A percentile compares a stretch with the other conserved stretches of the same genome.
phyloP scores from a whole-genome alignment of 495 filamentous ascomycete genomes.

The Lasiosphaeria miniovina region DNA sequence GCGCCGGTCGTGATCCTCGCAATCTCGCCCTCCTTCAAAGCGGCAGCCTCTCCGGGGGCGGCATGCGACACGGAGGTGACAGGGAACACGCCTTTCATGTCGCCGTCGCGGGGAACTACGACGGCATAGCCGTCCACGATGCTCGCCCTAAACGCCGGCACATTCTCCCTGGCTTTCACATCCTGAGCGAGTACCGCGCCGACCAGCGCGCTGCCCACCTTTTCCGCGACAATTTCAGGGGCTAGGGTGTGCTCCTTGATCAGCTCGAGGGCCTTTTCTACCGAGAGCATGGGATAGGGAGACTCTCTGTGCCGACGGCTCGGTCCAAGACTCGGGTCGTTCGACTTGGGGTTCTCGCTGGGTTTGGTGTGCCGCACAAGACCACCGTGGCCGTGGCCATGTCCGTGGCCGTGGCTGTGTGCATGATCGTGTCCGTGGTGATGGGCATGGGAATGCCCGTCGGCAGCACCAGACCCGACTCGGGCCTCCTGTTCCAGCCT shows the following conservation, averaged over 20 bases:
- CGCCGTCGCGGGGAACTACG: constrained; percentile 55
- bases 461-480: constrained; percentile 18
- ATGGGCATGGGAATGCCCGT: constrained; percentile 13
- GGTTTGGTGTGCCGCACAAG: constrained; percentile 69
- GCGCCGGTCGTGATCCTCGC: constrained; percentile 93
- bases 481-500: constrained; percentile 85
- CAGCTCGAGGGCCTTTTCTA: constrained; percentile 71
- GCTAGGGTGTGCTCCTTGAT: constrained; percentile 67
- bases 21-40: constrained; percentile 69
- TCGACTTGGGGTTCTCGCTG: constrained; percentile 58
- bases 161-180: constrained; percentile 72
- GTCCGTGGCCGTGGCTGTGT: constrained; percentile 53
- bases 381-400: constrained; percentile 61
- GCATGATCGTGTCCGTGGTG: constrained; percentile 54
- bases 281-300: constrained; percentile 89
- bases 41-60: constrained; percentile 47
- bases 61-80: constrained; percentile 88
- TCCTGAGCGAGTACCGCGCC: constrained; percentile 80
- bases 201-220: constrained; percentile 61
- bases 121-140: constrained; percentile 98
- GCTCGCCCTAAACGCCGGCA: constrained; percentile 90
- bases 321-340: constrained; percentile 78
- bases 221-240: constrained; percentile 51
- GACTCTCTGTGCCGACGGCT: constrained; percentile 74
- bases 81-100: constrained; percentile 74